Evolutionary conservation across 306 rosid genomes (phyloP).

Genomic region (Fagus sylvatica): DNA sequence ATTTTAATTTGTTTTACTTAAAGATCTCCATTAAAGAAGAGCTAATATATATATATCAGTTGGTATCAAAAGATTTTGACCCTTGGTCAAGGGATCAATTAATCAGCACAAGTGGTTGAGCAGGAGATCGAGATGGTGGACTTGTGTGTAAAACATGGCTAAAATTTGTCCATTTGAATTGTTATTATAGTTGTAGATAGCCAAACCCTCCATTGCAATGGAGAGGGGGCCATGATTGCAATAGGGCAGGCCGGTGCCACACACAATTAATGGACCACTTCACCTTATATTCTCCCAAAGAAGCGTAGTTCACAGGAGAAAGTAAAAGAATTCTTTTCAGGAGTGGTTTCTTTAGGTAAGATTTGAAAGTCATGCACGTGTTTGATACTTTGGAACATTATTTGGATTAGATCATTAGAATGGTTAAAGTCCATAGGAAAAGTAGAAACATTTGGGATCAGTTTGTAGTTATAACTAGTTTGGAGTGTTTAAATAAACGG

Average conservation of each 20-base stretch:
- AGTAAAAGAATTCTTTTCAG: background rate
- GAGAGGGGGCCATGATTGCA: background rate
- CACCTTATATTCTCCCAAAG: conserved; percentile 11
- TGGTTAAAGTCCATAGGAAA: background rate
- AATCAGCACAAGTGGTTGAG: too few relatives aligned
- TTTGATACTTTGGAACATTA: background rate
- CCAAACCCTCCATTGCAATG: background rate
- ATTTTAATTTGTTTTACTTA: too few relatives aligned
- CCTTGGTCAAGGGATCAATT: too few relatives aligned
- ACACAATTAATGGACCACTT: conserved; percentile 9
- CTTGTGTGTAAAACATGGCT: too few relatives aligned
- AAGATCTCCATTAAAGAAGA: too few relatives aligned
- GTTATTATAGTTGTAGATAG: too few relatives aligned
- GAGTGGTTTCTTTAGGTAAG: background rate
- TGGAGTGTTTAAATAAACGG: background rate
- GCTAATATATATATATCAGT: too few relatives aligned
- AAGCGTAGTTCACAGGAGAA: conserved; percentile 5
- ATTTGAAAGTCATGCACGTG: background rate
- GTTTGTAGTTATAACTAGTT: background rate
- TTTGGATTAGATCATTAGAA: background rate
- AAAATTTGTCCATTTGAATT: too few relatives aligned
- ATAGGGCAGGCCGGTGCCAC: conserved; percentile 22
- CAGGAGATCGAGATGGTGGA: too few relatives aligned
- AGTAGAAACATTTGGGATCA: background rate
- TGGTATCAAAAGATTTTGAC: too few relatives aligned